These are phyloP conservation scores for Coemansia sp. DNA, from an alignment of 192 early-diverging fungal species.

Conservation along the genomic window DNA sequence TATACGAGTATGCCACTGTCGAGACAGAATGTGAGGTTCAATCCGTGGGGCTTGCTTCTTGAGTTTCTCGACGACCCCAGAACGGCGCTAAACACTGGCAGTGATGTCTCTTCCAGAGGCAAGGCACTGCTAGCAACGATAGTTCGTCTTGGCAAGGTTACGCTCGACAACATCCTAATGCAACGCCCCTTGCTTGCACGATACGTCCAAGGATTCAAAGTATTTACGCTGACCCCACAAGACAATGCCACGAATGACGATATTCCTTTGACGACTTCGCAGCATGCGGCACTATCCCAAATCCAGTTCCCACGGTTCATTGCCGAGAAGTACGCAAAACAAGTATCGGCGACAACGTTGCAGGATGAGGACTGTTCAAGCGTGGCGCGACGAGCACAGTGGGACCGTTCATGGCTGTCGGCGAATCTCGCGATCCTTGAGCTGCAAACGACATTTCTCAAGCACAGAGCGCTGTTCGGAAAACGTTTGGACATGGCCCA, in stretches of 20 bases:
- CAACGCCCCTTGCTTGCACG: conserved; percentile 26
- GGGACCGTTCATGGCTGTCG: conserved; percentile 29
- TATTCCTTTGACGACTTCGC: conserved; percentile 18
- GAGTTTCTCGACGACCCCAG: conserved; percentile 43
- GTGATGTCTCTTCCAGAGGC: background rate
- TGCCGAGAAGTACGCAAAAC: conserved; percentile 19
- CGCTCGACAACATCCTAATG: conserved; percentile 18
- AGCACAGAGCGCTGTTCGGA: conserved; percentile 22
- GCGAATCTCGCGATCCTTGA: conserved; percentile 25
- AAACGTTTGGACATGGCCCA: conserved; percentile 8
- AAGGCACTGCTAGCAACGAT: conserved; percentile 18
- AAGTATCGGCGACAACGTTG: conserved; percentile 9
- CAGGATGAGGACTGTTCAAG: background rate
- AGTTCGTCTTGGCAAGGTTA: conserved; percentile 27
- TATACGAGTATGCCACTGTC: conserved; percentile 13
- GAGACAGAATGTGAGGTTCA: conserved; percentile 17
- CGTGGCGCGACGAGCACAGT: background rate
- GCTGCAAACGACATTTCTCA: conserved; percentile 16
- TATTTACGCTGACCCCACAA: conserved; percentile 1
- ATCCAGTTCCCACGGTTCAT: conserved; percentile 42
- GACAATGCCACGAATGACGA: background rate
- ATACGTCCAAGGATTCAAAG: conserved; percentile 10
- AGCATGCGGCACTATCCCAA: conserved; percentile 27
- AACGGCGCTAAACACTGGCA: background rate
- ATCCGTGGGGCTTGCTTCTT: conserved; percentile 46